Conservation (phyloP, 2,329 filamentous ascomycete genomes). For the Lecanicillium sp. region DNA sequence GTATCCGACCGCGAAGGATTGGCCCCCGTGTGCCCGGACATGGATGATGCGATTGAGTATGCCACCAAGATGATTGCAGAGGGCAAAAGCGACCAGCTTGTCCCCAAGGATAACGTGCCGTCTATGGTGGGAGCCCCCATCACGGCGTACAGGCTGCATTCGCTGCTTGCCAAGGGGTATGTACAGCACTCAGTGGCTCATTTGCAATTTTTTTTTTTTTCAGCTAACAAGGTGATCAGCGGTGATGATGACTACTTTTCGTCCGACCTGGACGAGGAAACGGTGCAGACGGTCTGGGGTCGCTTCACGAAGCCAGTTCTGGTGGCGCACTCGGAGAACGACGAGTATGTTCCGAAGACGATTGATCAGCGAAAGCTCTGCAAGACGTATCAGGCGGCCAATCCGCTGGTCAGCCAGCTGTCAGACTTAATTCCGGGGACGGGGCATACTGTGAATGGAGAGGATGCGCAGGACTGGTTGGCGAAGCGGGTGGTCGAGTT, state of each 20-base stretch:
- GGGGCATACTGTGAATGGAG: constrained; percentile 40
- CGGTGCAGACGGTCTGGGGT: constrained; percentile 58
- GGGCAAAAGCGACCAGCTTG: constrained; percentile 45
- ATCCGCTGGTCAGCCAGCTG: constrained; percentile 37
- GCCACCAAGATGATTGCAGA: constrained; percentile 48
- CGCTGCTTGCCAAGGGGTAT: constrained; percentile 42
- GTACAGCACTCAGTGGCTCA: constrained; percentile 17
- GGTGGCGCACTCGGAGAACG: constrained; percentile 56
- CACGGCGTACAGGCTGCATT: constrained; percentile 45
- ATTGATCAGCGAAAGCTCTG: constrained; percentile 54
- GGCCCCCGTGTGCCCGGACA: constrained; percentile 33
- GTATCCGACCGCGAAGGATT: constrained; percentile 69
- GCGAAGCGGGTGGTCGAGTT: constrained; percentile 39
- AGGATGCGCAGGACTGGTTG: constrained; percentile 41
- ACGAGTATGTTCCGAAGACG: constrained; percentile 54
- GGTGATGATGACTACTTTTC: constrained; percentile 86
- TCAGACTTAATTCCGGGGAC: constrained; percentile 47
- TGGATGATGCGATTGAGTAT: constrained; percentile 36
- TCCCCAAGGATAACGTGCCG: constrained; percentile 41
- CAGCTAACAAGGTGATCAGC: constrained; percentile 23
- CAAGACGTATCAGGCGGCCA: constrained; percentile 45
- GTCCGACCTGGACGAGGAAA: constrained; percentile 57
- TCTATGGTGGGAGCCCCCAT: constrained; percentile 34
- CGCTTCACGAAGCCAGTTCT: constrained; percentile 51
- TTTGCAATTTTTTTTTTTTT: background rate